A percentile compares a stretch with the other conserved stretches of the same genome.
phyloP scores from a whole-genome alignment of 805 yeast species.

The Hanseniaspora lindneri region DNA sequence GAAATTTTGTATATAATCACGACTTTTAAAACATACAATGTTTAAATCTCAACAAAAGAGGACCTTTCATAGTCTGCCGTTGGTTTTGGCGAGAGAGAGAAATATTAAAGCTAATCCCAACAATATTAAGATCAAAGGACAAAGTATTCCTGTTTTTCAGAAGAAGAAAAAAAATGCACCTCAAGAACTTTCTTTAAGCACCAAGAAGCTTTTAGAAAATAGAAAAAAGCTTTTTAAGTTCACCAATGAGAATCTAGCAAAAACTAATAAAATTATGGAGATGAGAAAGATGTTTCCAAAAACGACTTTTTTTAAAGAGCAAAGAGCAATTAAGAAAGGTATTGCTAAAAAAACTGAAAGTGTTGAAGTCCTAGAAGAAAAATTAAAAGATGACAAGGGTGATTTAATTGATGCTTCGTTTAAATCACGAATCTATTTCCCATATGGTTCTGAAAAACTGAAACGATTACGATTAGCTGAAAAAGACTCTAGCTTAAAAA shows the following conservation, averaged over 20 bases:
- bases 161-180: not conserved
- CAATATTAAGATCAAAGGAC: not conserved
- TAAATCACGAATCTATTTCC: conserved; percentile 18
- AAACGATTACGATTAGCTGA: not conserved
- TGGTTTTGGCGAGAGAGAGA: not conserved
- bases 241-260: conserved; percentile 41
- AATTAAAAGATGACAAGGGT: not conserved
- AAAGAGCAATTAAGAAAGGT: conserved; percentile 9
- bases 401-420: not conserved
- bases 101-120: not conserved
- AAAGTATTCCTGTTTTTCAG: not conserved
- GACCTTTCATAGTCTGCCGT: not conserved
- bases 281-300: conserved; percentile 31
- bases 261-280: conserved; percentile 39
- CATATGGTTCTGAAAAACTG: conserved; percentile 31
- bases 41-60: too few species aligned
- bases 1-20: too few species aligned
- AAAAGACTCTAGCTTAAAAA: not conserved
- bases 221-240: conserved; percentile 18
- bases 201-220: not conserved
- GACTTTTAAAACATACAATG: too few species aligned
- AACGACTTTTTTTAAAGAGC: conserved; percentile 19
- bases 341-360: not conserved
- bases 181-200: not conserved
- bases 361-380: not conserved